These are phyloP conservation scores for Aaosphaeria pasadenensis DNA, from an alignment of 2,329 filamentous ascomycete species.

Conservation along the genomic window DNA sequence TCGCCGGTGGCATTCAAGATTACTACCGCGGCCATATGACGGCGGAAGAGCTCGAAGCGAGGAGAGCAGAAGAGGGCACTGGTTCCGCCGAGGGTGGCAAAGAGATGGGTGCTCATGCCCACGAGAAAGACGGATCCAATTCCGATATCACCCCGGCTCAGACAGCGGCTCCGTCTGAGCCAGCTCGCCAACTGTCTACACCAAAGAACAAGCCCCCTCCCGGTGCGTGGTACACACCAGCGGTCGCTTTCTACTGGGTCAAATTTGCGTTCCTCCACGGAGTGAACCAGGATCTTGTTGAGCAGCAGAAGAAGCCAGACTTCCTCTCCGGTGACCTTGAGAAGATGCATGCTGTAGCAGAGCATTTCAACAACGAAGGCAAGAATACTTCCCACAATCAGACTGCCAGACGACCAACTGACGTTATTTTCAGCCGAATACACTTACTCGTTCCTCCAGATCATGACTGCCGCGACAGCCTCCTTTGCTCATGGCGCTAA, in stretches of 20 bases:
- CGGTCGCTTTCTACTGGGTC: slow-evolving; percentile 45
- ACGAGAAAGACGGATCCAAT: slow-evolving; percentile 10
- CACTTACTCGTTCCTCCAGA: slow-evolving; percentile 43
- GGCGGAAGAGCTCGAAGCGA: slow-evolving; percentile 47
- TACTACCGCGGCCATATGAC: slow-evolving; percentile 58
- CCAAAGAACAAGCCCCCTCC: slow-evolving; percentile 24
- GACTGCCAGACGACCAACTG: not conserved
- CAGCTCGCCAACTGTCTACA: slow-evolving; percentile 8
- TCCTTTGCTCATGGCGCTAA: slow-evolving; percentile 72
- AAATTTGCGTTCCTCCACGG: slow-evolving; percentile 51
- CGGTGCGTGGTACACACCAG: slow-evolving; percentile 43
- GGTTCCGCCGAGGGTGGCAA: slow-evolving; percentile 24
- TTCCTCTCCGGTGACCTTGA: slow-evolving; percentile 53
- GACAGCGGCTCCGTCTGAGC: not conserved
- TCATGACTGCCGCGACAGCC: slow-evolving; percentile 61
- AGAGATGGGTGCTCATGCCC: slow-evolving; percentile 6
- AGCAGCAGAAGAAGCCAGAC: slow-evolving; percentile 39
- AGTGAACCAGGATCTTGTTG: slow-evolving; percentile 49
- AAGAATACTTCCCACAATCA: not conserved
- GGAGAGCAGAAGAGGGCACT: slow-evolving; percentile 15
- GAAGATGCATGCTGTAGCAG: slow-evolving; percentile 55
- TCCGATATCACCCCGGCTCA: slow-evolving; percentile 17
- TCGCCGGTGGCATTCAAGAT: slow-evolving; percentile 43
- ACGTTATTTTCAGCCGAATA: slow-evolving; percentile 37
- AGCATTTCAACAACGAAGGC: slow-evolving; percentile 61